phyloP scores from a whole-genome alignment of 1,139 yeast genomes.

The Hyphopichia pseudoburtonii region DNA sequence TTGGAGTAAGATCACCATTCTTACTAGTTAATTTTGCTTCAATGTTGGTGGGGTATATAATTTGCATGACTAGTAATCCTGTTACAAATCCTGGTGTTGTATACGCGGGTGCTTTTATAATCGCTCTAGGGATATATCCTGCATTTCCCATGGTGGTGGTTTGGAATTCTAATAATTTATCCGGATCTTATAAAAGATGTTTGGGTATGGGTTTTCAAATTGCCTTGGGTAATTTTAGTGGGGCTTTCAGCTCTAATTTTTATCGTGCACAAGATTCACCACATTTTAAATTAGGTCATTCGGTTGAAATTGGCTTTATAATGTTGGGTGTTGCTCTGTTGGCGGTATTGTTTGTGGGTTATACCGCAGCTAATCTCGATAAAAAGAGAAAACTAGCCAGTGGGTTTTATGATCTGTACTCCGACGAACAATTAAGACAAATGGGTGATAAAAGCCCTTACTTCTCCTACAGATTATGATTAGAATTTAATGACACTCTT shows the following conservation, averaged over 20 bases:
- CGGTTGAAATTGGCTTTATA: slow-evolving; percentile 19
- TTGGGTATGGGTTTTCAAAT: slow-evolving; percentile 41
- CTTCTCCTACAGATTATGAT: slow-evolving; percentile 13
- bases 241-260: slow-evolving; percentile 34
- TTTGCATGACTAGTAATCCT: slow-evolving; percentile 21
- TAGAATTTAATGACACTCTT: neutral
- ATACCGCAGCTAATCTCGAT: slow-evolving; percentile 17
- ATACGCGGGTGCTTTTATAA: slow-evolving; percentile 36
- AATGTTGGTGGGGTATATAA: slow-evolving; percentile 29
- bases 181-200: slow-evolving; percentile 35
- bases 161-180: slow-evolving; percentile 37
- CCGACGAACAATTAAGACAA: slow-evolving; percentile 20
- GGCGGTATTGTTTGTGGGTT: slow-evolving; percentile 12
- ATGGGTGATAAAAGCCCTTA: slow-evolving; percentile 34
- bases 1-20: slow-evolving; percentile 31
- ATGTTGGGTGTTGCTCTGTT: slow-evolving; percentile 14
- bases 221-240: slow-evolving; percentile 40
- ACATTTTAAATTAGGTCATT: slow-evolving; percentile 25
- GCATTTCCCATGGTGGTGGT: slow-evolving; percentile 34
- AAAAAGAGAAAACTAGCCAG: slow-evolving; percentile 14
- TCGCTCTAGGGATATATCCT: slow-evolving; percentile 32
- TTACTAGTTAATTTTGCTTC: slow-evolving; percentile 22
- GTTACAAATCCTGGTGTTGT: slow-evolving; percentile 15
- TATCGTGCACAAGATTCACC: slow-evolving; percentile 31
- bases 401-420: slow-evolving; percentile 24